phyloP scores from a whole-genome alignment of 2,329 filamentous ascomycete genomes.

The Xylaria sp. region DNA sequence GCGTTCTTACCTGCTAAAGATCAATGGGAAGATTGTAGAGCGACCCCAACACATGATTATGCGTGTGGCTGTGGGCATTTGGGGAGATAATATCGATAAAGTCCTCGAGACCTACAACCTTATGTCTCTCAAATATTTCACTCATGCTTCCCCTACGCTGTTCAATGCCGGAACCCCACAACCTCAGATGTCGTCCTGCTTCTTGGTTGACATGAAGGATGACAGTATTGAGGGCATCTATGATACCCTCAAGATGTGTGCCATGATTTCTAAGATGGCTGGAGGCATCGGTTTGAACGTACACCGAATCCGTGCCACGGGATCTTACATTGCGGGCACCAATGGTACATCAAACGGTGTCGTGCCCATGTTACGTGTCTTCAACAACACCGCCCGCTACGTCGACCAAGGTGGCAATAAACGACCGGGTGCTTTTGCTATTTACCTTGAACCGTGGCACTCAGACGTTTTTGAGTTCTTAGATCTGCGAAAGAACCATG shows the following conservation, averaged over 20 bases:
- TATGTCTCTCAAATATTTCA: constrained; percentile 99
- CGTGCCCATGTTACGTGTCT: constrained; percentile 97
- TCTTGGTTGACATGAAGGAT: constrained; percentile 99
- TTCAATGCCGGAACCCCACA: constrained; percentile 98
- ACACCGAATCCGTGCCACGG: constrained; percentile 95
- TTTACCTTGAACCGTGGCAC: constrained; percentile 99
- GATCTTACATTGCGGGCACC: constrained; percentile 97
- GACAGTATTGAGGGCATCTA: constrained; percentile 99
- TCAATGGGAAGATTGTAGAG: constrained; percentile 95
- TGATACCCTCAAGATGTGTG: constrained; percentile 98
- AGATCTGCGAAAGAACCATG: constrained; percentile 98
- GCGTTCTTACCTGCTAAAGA: constrained; percentile 94
- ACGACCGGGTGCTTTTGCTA: constrained; percentile 96
- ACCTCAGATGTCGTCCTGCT: constrained; percentile 95
- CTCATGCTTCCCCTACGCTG: constrained; percentile 95
- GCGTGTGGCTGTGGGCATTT: constrained; percentile 97
- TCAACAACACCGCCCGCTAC: constrained; percentile 99
- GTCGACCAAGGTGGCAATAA: constrained; percentile 99
- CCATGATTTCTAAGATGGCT: constrained; percentile 99
- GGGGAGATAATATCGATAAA: constrained; percentile 93
- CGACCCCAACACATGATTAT: constrained; percentile 99
- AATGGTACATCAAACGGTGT: constrained; percentile 98
- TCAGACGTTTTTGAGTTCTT: constrained; percentile 97
- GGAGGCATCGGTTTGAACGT: constrained; percentile 97
- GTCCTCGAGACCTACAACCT: constrained; percentile 98